Evolutionary conservation across 176 grass and related monocot species (phyloP), one percentile per base, ranked within the genome.

Genomic region (Lolium multiflorum): DNA sequence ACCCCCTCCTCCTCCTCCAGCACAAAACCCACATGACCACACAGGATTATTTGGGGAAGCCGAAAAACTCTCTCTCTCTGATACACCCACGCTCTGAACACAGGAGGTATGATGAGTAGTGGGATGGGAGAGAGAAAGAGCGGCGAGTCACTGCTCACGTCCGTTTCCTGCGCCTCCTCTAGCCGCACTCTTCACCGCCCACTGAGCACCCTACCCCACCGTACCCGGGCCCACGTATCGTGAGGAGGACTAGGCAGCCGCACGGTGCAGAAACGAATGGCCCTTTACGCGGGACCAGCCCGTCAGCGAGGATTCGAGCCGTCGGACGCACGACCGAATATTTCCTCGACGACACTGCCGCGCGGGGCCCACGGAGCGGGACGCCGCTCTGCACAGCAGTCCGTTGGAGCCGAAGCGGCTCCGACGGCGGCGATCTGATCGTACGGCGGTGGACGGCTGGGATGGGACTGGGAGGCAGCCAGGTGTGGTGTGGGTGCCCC

Each of bases 111-210:
- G 46, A 20, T n/a, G 39, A 25, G 54, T 18, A 26, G 58, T 4
- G 17, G 57, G 41, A 43, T 82, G 69, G 85, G 63, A 17, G 72
- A 7, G 56, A 71, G 41, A 61, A 11, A 28, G 54, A 25, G 59
- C 9, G 14, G 5, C 28, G 6, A 41, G 13, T 43, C 71, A 46
- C 70, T 24, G 26, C 66, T 80, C 82, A 85, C 82, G 82, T 81
- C 82, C 55, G 1, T 43, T 80, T 89, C 80, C 74, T 57, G 67
- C 28, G 2, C 20, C 43, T 3, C n/a, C 26, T n/a, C 37, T n/a
- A 43, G 37, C 67, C 67, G 18, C 18, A 21, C 37, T 2, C 39
- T 2, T 1, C 11, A 4, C 25, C 22, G 1, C 2, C 4, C 68
- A 74, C 78, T 87, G 77, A 54, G 0, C 14, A 2, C 0, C 24